phyloP scores from a whole-genome alignment of 805 yeast genomes.

The Barnettozyma californica region DNA sequence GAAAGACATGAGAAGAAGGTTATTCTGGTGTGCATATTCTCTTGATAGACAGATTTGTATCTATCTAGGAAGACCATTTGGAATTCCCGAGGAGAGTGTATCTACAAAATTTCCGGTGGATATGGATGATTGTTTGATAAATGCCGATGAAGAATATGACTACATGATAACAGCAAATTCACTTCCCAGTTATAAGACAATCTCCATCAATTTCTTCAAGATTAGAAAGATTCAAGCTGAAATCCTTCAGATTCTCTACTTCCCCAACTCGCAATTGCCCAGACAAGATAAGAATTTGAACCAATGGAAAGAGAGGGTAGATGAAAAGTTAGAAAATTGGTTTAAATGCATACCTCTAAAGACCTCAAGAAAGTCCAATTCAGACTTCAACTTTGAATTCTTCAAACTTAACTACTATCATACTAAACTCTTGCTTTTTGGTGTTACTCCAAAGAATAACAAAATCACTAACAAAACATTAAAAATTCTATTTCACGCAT shows the following conservation, averaged over 20 bases:
- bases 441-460: constrained; percentile 68
- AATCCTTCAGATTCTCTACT: constrained; percentile 67
- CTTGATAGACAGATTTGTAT: constrained; percentile 83
- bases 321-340: constrained; percentile 59
- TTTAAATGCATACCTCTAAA: constrained; percentile 45
- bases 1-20: constrained; percentile 63
- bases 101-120: constrained; percentile 66
- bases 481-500: constrained; percentile 51
- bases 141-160: constrained; percentile 32
- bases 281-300: constrained; percentile 46
- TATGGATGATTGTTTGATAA: constrained; percentile 66
- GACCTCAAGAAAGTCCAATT: constrained; percentile 55
- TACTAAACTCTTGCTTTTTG: constrained; percentile 65
- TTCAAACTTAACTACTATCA: constrained; percentile 75
- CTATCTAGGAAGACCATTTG: constrained; percentile 82
- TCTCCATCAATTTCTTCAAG: constrained; percentile 61
- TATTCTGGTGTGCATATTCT: constrained; percentile 88
- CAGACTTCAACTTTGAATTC: constrained; percentile 66
- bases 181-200: constrained; percentile 59
- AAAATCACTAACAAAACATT: constrained; percentile 50
- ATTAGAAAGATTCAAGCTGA: constrained; percentile 75
- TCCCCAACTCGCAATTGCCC: constrained; percentile 61
- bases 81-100: constrained; percentile 78
- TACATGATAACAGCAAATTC: constrained; percentile 33
- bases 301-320: constrained; percentile 60